phyloP scores from a whole-genome alignment of 139 green algal genomes.

The Tetratostichococcus sp. region DNA sequence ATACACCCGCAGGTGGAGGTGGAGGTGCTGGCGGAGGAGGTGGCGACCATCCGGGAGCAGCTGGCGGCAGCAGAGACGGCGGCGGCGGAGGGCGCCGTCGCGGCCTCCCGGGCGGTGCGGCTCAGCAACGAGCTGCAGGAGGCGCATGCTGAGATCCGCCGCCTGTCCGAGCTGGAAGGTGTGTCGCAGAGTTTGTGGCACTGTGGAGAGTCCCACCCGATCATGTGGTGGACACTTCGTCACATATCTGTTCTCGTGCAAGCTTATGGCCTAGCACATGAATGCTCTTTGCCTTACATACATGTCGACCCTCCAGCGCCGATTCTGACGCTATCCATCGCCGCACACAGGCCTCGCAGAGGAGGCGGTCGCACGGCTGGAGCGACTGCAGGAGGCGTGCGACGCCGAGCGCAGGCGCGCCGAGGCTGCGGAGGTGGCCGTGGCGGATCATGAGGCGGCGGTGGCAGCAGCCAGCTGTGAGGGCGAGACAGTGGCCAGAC shows the following conservation, averaged over 20 bases:
- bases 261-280: too few relatives aligned
- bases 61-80: background rate
- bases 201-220: too few relatives aligned
- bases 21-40: background rate
- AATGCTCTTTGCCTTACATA: too few relatives aligned
- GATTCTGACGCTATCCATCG: too few relatives aligned
- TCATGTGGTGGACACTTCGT: too few relatives aligned
- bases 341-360: background rate
- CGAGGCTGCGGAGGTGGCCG: background rate
- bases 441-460: background rate
- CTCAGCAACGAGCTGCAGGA: background rate
- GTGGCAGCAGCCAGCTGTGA: background rate
- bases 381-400: background rate
- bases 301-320: too few relatives aligned
- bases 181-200: background rate
- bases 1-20: constrained; percentile 1
- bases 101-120: too few relatives aligned
- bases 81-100: background rate
- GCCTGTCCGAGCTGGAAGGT: background rate
- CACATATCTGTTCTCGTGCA: too few relatives aligned
- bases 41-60: background rate
- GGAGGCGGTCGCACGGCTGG: background rate
- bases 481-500: background rate
- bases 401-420: background rate
- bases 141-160: background rate